phyloP scores from a whole-genome alignment of 352 stramenopile genomes.

The Globisporangium emineosum region DNA sequence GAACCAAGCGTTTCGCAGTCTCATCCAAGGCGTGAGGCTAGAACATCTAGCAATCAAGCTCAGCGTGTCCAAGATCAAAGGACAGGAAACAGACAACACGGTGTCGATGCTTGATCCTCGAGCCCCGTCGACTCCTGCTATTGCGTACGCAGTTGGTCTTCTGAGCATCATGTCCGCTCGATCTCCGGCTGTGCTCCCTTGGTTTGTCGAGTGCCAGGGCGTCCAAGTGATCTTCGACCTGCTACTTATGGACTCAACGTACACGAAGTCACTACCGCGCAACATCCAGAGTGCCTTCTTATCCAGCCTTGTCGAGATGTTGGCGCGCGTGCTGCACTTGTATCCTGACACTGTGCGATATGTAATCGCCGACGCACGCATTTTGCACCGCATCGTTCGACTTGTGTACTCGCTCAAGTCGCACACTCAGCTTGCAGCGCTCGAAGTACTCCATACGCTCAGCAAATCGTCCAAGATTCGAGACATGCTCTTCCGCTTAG shows the following conservation, averaged over 20 bases:
- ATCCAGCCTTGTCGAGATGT: background rate
- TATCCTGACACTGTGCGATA: background rate
- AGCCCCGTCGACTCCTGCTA: constrained; percentile 6
- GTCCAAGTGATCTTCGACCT: constrained; percentile 12
- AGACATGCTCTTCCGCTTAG: constrained; percentile 15
- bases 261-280: background rate
- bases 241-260: constrained; percentile 1
- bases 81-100: constrained; percentile 8
- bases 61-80: constrained; percentile 5
- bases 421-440: constrained; percentile 23
- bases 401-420: constrained; percentile 22
- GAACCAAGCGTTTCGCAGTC: background rate
- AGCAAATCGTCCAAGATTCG: background rate
- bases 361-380: constrained; percentile 17
- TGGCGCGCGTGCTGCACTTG: background rate
- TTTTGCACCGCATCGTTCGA: constrained; percentile 24
- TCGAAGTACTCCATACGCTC: constrained; percentile 24
- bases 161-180: background rate
- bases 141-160: constrained; percentile 13
- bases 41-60: constrained; percentile 11
- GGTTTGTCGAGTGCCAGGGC: constrained; percentile 9
- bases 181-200: background rate
- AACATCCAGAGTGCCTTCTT: background rate
- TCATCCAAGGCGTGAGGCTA: constrained; percentile 2
- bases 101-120: constrained; percentile 16